phyloP scores from a whole-genome alignment of 768 basidiomycete genomes.

The Lactifluus volemus region DNA sequence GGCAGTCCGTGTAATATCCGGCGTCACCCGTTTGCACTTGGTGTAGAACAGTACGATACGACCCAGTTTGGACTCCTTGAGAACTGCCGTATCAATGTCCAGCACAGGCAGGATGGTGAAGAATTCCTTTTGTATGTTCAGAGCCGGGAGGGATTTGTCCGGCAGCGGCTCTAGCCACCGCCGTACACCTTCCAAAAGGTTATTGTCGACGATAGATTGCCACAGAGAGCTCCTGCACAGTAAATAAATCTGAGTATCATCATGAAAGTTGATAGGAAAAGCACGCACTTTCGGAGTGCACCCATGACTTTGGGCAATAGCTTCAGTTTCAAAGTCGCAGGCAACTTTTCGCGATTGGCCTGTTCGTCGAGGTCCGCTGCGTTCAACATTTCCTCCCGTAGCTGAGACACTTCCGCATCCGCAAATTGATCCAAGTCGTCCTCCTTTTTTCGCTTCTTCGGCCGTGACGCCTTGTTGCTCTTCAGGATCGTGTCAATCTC shows the following conservation, averaged over 20 bases:
- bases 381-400: slow-evolving; percentile 80
- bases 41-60: slow-evolving; percentile 93
- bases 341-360: slow-evolving; percentile 69
- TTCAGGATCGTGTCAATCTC: slow-evolving; percentile 83
- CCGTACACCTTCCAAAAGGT: slow-evolving; percentile 81
- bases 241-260: background rate
- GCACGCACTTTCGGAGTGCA: slow-evolving; percentile 78
- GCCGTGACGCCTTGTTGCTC: slow-evolving; percentile 58
- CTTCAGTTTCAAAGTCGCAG: slow-evolving; percentile 77
- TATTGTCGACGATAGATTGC: slow-evolving; percentile 92
- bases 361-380: slow-evolving; percentile 82
- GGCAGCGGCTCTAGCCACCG: slow-evolving; percentile 93
- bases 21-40: slow-evolving; percentile 82
- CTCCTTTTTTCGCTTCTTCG: slow-evolving; percentile 65
- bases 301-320: slow-evolving; percentile 88
- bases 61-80: slow-evolving; percentile 88
- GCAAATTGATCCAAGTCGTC: slow-evolving; percentile 83
- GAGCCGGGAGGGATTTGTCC: slow-evolving; percentile 84
- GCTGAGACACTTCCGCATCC: slow-evolving; percentile 83
- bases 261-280: background rate
- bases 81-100: slow-evolving; percentile 83
- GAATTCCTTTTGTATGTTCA: slow-evolving; percentile 92
- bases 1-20: slow-evolving; percentile 73
- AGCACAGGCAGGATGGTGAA: slow-evolving; percentile 79
- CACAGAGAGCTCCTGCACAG: slow-evolving; percentile 62